These are phyloP conservation scores for Pichia thaimueangensis DNA, from an alignment of 805 yeast genomes.

Conservation along the genomic window DNA sequence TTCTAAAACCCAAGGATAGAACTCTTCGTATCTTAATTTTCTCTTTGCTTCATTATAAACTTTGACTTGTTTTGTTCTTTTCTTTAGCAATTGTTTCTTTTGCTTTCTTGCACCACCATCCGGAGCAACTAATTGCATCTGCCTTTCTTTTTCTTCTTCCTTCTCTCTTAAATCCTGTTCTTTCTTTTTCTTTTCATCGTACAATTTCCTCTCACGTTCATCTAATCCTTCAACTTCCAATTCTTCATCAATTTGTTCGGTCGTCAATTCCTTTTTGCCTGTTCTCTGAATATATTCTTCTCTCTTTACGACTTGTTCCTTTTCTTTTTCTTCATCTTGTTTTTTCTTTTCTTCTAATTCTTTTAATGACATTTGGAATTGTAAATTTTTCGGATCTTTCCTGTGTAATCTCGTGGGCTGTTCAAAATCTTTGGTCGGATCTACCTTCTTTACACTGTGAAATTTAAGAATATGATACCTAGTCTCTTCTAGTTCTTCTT, in stretches of 20 bases:
- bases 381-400: constrained; percentile 88
- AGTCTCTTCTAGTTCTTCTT: constrained; percentile 63
- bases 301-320: constrained; percentile 32
- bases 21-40: constrained; percentile 87
- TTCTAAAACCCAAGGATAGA: constrained; percentile 97
- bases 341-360: constrained; percentile 62
- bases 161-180: constrained; percentile 26
- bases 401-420: constrained; percentile 85
- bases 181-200: constrained; percentile 23
- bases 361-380: constrained; percentile 73
- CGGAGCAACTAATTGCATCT: constrained; percentile 74
- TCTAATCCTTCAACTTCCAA: constrained; percentile 25
- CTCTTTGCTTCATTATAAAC: constrained; percentile 78
- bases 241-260: constrained; percentile 26
- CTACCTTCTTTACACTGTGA: constrained; percentile 64
- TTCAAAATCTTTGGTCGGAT: constrained; percentile 64
- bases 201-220: constrained; percentile 37
- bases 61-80: constrained; percentile 79
- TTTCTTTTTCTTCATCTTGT: constrained; percentile 39
- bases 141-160: constrained; percentile 36
- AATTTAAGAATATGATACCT: constrained; percentile 79
- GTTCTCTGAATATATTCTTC: constrained; percentile 25
- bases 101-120: constrained; percentile 82
- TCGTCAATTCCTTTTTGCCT: constrained; percentile 15
- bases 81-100: constrained; percentile 52